phyloP scores from a whole-genome alignment of 139 green algal species.

The Auxenochlorella pyrenoidosa region DNA sequence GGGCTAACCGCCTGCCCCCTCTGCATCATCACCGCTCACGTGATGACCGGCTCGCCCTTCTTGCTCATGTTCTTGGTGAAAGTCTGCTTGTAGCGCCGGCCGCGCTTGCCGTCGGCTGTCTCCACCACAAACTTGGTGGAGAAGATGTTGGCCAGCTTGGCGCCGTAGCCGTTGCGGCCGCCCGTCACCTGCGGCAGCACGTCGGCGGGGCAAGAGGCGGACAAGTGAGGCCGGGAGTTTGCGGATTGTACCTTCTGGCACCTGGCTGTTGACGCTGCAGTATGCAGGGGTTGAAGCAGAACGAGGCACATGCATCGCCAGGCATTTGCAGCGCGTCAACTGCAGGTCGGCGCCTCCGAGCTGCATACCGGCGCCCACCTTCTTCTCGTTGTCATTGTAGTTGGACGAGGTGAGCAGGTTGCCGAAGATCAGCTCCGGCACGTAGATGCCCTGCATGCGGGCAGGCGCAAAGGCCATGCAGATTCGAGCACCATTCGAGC shows the following conservation, averaged over 20 bases:
- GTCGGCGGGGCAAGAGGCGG: not conserved
- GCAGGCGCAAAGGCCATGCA: too few species aligned
- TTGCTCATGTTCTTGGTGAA: conserved; percentile 87
- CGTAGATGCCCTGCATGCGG: conserved; percentile 77
- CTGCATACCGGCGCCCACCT: conserved; percentile 64
- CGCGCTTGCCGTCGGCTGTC: conserved; percentile 90
- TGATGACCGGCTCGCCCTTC: conserved; percentile 84
- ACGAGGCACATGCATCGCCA: too few species aligned
- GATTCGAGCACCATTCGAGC: too few species aligned
- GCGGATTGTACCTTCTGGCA: too few species aligned
- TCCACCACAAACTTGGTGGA: conserved; percentile 97
- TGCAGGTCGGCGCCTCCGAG: too few species aligned
- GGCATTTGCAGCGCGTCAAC: not conserved
- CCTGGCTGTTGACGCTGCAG: not conserved
- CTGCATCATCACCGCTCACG: not conserved
- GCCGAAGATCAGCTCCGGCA: conserved; percentile 99
- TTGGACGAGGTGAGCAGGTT: conserved; percentile 98
- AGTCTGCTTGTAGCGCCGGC: conserved; percentile 88
- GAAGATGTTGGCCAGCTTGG: conserved; percentile 99
- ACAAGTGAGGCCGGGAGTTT: not conserved
- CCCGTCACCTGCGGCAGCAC: conserved; percentile 84
- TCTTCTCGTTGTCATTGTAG: conserved; percentile 99
- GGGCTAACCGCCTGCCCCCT: not conserved
- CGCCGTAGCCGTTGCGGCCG: conserved; percentile 97
- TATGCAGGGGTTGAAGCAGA: too few species aligned